Base-by-base conservation (phyloP, 352 stramenopile species). In the Phytophthora foliorum region DNA sequence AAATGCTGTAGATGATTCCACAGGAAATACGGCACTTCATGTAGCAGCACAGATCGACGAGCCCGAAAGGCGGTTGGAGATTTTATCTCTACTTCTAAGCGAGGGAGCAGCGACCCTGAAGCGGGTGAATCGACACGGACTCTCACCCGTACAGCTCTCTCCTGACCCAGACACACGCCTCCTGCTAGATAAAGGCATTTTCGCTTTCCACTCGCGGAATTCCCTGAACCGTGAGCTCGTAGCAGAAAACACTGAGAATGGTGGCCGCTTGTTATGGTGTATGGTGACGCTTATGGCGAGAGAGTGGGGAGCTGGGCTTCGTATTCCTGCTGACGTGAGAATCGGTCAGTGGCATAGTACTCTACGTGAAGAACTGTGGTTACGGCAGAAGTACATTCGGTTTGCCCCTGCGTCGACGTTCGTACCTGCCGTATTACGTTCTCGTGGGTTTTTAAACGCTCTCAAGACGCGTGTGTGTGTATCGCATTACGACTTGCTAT, bases 21-120 rank as follows among this genome's bases (percentile, higher is more conserved):
- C 81, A 8, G 85, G 85, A 8, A 88, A 90, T 64, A 85, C 85
- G 6, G 70, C 82, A 11, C 72, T 93, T 2, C 82, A 91, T 45
- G 70, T 89, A 6, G 85, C 61, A 13, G 64, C 75, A 2, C 82
- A 89, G 45, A 54, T 90, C 0, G 82, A 91, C 25, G 85, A 91
- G 22, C 21, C 54, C 7, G 72, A 76, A 34, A 75, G 78, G 1
- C 79, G 85, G 2, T 21, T 86, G 1, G 85, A 90, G 11, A 67
- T 90, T 34, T 6, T 82, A 0, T 65, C 57, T 2, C 19, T 91
- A 24, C 67, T 93, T 11, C 51, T 93, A 13, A 90, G 79, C 31
- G 82, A 93, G 57, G 85, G 85, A 5, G 82, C 85, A 0, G 57
- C 62, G 4, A 85, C 74, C 21, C 60, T 73, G 36, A 74, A 84